A percentile compares a stretch with the other conserved stretches of the same genome.
Evolutionary conservation across 2,329 filamentous ascomycete species (phyloP).

Genomic region (Pseudogymnoascus sp.): DNA sequence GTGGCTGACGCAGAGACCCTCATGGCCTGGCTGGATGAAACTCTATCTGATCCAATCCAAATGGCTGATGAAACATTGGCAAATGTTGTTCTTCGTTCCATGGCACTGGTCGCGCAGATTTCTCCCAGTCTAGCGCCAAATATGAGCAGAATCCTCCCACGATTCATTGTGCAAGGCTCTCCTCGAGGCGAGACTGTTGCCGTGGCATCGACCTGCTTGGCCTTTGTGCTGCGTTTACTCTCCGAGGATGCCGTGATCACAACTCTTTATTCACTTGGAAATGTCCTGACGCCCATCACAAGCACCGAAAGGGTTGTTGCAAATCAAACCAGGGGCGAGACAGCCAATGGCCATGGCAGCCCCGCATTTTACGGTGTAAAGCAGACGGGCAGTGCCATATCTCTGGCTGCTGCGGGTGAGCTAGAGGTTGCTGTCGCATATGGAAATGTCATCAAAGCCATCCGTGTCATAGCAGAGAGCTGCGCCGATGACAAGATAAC

Average conservation of each 20-base stretch:
- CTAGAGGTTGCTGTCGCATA: conserved; percentile 73
- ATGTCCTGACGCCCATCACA: conserved; percentile 72
- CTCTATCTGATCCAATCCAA: conserved; percentile 68
- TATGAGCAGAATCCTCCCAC: conserved; percentile 70
- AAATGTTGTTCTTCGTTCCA: conserved; percentile 67
- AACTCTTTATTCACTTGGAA: conserved; percentile 92
- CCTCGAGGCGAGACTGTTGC: conserved; percentile 61
- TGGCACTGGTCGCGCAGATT: conserved; percentile 73
- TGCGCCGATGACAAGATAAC: conserved; percentile 87
- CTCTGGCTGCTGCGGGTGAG: conserved; percentile 64
- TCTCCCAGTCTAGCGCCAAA: conserved; percentile 65
- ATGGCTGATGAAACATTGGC: conserved; percentile 76
- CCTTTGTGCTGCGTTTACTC: conserved; percentile 69
- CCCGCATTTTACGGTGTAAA: conserved; percentile 46
- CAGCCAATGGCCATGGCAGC: conserved; percentile 44
- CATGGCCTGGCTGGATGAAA: conserved; percentile 77
- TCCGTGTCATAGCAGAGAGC: conserved; percentile 77
- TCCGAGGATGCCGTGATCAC: conserved; percentile 93
- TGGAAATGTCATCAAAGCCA: conserved; percentile 86
- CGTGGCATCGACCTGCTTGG: conserved; percentile 77
- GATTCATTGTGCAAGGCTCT: conserved; percentile 79
- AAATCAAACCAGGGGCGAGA: conserved; percentile 8
- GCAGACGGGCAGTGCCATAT: conserved; percentile 68
- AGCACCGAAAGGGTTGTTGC: conserved; percentile 38
- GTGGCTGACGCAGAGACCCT: conserved; percentile 71